phyloP scores from a whole-genome alignment of 164 flowering plant genomes.

The Taxillus chinensis region DNA sequence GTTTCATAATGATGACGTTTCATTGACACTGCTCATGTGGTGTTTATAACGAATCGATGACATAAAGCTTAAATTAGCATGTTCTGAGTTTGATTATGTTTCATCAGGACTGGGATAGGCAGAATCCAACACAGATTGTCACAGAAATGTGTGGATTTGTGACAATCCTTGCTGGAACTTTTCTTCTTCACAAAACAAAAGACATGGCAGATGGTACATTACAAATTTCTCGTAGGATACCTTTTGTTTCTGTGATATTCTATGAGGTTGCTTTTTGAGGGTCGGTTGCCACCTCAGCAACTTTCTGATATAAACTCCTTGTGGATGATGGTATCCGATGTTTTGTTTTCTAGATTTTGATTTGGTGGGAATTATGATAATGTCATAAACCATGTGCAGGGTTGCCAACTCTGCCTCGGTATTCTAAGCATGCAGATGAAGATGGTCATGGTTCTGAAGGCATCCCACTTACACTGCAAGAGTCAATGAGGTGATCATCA shows the following conservation, averaged over 20 bases:
- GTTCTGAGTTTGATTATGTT: background rate
- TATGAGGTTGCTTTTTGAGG: background rate
- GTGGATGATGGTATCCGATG: background rate
- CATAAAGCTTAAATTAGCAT: too few relatives aligned
- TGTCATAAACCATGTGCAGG: conserved; percentile 12
- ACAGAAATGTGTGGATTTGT: conserved; percentile 65
- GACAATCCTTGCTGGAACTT: conserved; percentile 55
- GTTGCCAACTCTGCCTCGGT: conserved; percentile 17
- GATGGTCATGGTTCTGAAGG: conserved; percentile 41
- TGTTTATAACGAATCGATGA: too few relatives aligned
- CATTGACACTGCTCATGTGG: too few relatives aligned
- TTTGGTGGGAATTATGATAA: background rate
- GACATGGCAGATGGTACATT: conserved; percentile 44
- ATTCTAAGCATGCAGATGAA: conserved; percentile 31
- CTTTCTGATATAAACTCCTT: background rate
- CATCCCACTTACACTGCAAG: conserved; percentile 47
- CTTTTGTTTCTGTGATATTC: background rate
- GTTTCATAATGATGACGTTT: too few relatives aligned
- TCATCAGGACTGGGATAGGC: conserved; percentile 48
- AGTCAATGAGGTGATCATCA: conserved; percentile 19
- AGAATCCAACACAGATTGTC: conserved; percentile 45
- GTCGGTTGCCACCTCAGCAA: background rate
- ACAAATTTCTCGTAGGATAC: background rate
- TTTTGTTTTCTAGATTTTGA: too few relatives aligned
- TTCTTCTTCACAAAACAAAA: conserved; percentile 55